Base-by-base conservation (phyloP, 345 rosid species). In the Corymbia maculata region DNA sequence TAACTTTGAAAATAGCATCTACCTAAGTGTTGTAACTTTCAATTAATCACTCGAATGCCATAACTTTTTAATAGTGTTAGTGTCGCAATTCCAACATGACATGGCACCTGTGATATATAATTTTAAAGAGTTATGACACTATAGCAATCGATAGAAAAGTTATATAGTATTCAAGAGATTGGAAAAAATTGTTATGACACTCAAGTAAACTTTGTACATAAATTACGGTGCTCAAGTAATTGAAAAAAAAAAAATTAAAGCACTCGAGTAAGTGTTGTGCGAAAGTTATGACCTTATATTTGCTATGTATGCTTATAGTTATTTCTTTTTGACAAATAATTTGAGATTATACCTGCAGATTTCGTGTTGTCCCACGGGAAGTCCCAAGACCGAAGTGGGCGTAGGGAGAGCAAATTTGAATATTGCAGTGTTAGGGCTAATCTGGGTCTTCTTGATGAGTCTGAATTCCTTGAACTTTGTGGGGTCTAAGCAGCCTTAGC, bases 381-480 rank as follows among this genome's bases (percentile, higher is more conserved):
- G 91, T 12, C 94, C 92, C 85, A 93, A 22, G 16, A 87, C 64
- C 47, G 93, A 90, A 21, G 21, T 88, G 2, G 89, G 89, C 6
- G 89, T 89, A 10, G 89, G 91, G 49, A 93, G 94, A 70, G 90
- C 91, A 88, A 93, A 93, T 85, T 91, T 89, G 82, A 92, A 93
- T 86, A 30, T 90, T 3, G 91, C 86, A 7, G 87, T 88, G 84
- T 93, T 88, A 53, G 87, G 92, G 88, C 91, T 93, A 10, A 93
- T 32, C 79, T 24, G 84, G 13, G 91, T 89, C 87, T 61, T 89
- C 86, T 85, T 88, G 15, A 88, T 13, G 17, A 93, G 92, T 47
- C 87, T 91, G 91, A 93, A 92, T 85, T 91, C 91, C 89, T 90
- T 89, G 91, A 93, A 90, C 10, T 75, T 88, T 55, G 89, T 15